Evolutionary conservation across 345 rosid genomes (phyloP), one percentile per base, ranked within the genome.

Genomic region (Pistacia vera): DNA sequence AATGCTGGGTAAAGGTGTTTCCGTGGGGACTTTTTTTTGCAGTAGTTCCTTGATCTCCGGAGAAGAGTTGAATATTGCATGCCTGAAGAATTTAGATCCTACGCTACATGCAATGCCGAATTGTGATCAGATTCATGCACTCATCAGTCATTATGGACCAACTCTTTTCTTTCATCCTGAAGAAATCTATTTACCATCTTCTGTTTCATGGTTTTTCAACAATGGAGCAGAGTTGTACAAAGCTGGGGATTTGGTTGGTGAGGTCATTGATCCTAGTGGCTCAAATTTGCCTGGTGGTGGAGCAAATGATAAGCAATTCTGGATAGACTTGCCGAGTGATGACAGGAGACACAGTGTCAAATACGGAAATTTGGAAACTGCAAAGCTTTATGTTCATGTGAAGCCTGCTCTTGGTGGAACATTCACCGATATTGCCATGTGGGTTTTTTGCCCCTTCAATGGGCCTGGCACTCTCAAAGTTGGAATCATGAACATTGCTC

Each of bases 401-500:
- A 96, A 92, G 82, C 97, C 97, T 20, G 94, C 94, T 56, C 67
- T 81, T n/a, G 98, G 97, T 64, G 97, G 97, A 33, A 88, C 95
- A 49, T 93, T 86, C 84, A 93, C 93, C 5, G 97, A 95, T 77
- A 74, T 93, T 18, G 97, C 81, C 33, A 85, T 93, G 93, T 93
- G 98, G 99, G 84, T 92, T 55, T 95, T 92, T 63, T 95, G 88
- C 75, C 97, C 98, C 59, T 92, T 93, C 79, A 95, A 95, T 57
- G 98, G 98, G 28, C 99, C 97, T 75, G 97, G 87, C 8, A 90
- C 91, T 16, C 82, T 95, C 62, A 93, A 92, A 72, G 72, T 90
- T 11, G 94, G 96, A 73, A 70, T 78, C 0, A 4, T 88, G 71
- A 87, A 73, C 56, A 10, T 90, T 70, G 41, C 90, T 18, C 81